Evolutionary conservation across 2,329 filamentous ascomycete genomes (phyloP).

Genomic region (Knufia petricola): DNA sequence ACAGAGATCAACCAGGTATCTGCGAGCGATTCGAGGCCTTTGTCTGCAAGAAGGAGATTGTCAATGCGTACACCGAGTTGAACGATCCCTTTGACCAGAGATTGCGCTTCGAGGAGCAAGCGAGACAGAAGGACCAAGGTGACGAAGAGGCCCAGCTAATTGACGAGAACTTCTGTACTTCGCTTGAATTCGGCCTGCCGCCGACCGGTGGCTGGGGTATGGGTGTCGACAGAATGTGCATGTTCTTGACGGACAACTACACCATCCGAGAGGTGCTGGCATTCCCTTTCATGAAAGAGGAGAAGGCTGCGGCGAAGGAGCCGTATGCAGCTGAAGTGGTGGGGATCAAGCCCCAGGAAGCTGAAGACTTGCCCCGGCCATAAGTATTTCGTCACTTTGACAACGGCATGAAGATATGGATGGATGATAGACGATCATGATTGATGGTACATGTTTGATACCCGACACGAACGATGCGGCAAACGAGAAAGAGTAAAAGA

Average conservation of each 20-base stretch:
- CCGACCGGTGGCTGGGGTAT: slow-evolving; percentile 95
- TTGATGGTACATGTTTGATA: neutral
- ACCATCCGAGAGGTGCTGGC: slow-evolving; percentile 91
- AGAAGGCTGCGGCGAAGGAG: slow-evolving; percentile 38
- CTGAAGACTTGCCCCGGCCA: slow-evolving; percentile 44
- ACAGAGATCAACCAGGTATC: slow-evolving; percentile 69
- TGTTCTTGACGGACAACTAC: slow-evolving; percentile 95
- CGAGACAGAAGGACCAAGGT: slow-evolving; percentile 86
- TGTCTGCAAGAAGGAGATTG: slow-evolving; percentile 93
- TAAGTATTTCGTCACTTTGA: slow-evolving; percentile 20
- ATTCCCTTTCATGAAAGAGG: slow-evolving; percentile 97
- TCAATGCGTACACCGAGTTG: slow-evolving; percentile 95
- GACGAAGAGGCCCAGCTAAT: slow-evolving; percentile 95
- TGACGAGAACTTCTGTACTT: slow-evolving; percentile 89
- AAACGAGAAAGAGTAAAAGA: neutral
- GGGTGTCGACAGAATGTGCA: slow-evolving; percentile 86
- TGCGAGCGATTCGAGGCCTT: slow-evolving; percentile 98
- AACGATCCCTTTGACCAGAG: slow-evolving; percentile 95
- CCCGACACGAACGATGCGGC: neutral
- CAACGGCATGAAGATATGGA: neutral
- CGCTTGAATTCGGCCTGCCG: slow-evolving; percentile 81
- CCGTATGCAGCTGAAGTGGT: slow-evolving; percentile 52
- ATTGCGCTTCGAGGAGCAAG: slow-evolving; percentile 87
- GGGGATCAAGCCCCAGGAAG: slow-evolving; percentile 48
- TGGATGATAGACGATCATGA: neutral